Conservation (phyloP, 2,329 filamentous ascomycete genomes). For the Daldinia eschscholtzii region DNA sequence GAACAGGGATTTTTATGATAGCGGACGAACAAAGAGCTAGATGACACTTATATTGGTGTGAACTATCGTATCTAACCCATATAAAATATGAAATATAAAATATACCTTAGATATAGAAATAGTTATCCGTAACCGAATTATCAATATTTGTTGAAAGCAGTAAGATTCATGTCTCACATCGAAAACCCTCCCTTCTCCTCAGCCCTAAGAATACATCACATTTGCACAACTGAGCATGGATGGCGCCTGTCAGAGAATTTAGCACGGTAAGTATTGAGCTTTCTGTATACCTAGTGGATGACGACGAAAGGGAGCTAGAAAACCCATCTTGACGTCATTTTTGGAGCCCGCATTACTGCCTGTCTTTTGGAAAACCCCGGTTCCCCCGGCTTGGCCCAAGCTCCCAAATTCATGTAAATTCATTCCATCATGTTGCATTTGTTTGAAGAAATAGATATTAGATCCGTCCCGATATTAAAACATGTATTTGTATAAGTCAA, state of each 20-base stretch:
- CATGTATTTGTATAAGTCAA: background rate
- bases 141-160: conserved; percentile 7
- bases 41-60: conserved; percentile 11
- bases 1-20: conserved; percentile 23
- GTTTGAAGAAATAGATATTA: conserved; percentile 22
- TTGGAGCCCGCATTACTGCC: background rate
- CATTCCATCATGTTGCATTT: conserved; percentile 1
- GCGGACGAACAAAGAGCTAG: conserved; percentile 14
- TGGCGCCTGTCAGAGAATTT: background rate
- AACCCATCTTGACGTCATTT: conserved; percentile 39
- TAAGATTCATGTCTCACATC: conserved; percentile 17
- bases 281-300: conserved; percentile 25
- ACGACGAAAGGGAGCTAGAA: conserved; percentile 35
- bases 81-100: too few relatives aligned
- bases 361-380: conserved; percentile 24
- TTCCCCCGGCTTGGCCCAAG: conserved; percentile 25
- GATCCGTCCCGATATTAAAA: conserved; percentile 24
- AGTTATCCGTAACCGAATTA: conserved; percentile 1
- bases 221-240: conserved; percentile 34
- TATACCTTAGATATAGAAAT: background rate
- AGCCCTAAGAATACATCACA: conserved; percentile 22
- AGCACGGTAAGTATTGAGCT: conserved; percentile 6
- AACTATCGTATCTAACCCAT: conserved; percentile 6
- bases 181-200: conserved; percentile 17
- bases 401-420: background rate